Conservation (phyloP, 208 protist species). For the Perkinsela sp. region DNA sequence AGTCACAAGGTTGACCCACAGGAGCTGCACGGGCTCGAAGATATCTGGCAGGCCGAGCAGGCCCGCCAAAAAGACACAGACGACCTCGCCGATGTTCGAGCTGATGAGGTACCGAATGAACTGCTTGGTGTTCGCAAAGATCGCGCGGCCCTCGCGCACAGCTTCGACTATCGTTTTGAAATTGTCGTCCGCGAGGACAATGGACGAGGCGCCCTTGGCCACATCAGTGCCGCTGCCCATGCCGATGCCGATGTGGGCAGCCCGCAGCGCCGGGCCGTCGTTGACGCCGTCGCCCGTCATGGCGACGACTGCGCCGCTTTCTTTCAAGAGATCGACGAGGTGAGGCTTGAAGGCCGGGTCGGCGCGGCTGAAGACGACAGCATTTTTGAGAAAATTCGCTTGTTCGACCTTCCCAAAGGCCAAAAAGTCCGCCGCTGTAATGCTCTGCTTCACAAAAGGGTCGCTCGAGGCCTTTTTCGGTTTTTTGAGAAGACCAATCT, state of each 20-base stretch:
- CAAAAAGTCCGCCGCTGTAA: slow-evolving; percentile 37
- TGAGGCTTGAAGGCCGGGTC: slow-evolving; percentile 56
- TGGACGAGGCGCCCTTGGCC: slow-evolving; percentile 77
- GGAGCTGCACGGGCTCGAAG: slow-evolving; percentile 76
- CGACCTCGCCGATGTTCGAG: slow-evolving; percentile 84
- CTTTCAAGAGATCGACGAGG: slow-evolving; percentile 34
- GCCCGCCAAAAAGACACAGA: slow-evolving; percentile 39
- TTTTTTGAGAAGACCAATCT: slow-evolving; percentile 71
- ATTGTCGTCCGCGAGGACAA: slow-evolving; percentile 81
- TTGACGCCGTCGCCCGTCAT: slow-evolving; percentile 74
- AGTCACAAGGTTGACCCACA: slow-evolving; percentile 97
- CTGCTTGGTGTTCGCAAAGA: slow-evolving; percentile 88
- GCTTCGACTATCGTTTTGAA: slow-evolving; percentile 86
- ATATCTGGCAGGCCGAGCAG: slow-evolving; percentile 67
- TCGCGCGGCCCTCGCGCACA: slow-evolving; percentile 73
- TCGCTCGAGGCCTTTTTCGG: slow-evolving; percentile 6
- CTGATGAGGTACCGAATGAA: slow-evolving; percentile 90
- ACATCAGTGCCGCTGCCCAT: slow-evolving; percentile 92
- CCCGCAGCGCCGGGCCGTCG: slow-evolving; percentile 83
- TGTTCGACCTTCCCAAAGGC: slow-evolving; percentile 21
- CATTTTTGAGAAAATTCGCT: slow-evolving; percentile 14
- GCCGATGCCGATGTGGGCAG: slow-evolving; percentile 90
- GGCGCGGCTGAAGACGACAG: slow-evolving; percentile 42
- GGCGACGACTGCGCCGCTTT: slow-evolving; percentile 31
- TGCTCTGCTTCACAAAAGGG: slow-evolving; percentile 12